Conservation (phyloP, 2,329 filamentous ascomycete species). For the Paecilomyces variotii region DNA sequence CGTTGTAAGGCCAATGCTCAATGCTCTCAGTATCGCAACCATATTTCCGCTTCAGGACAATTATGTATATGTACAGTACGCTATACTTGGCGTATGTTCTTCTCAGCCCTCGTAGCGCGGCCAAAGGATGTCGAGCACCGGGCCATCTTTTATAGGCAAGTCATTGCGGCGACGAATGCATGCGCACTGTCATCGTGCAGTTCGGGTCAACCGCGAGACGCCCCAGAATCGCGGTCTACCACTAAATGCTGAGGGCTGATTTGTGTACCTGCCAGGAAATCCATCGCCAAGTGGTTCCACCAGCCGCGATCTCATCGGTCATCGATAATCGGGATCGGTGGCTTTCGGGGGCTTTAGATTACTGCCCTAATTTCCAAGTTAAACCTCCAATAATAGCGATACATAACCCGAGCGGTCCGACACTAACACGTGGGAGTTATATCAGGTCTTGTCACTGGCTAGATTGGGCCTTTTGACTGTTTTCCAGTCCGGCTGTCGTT, state of each 20-base stretch:
- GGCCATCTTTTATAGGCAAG: not conserved
- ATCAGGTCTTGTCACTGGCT: not conserved
- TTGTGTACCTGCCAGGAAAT: not conserved
- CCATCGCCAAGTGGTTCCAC: not conserved
- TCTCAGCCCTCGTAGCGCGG: not conserved
- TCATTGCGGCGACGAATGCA: too few species aligned
- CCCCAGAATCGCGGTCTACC: not conserved
- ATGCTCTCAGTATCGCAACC: not conserved
- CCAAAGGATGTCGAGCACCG: not conserved
- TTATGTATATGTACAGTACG: not conserved
- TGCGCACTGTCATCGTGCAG: not conserved
- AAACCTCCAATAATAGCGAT: not conserved
- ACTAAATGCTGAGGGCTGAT: not conserved
- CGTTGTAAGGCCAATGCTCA: not conserved
- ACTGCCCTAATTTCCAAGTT: not conserved
- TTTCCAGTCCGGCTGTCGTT: too few species aligned
- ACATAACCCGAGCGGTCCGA: not conserved
- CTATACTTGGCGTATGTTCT: not conserved
- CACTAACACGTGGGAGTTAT: not conserved
- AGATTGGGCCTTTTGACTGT: too few species aligned
- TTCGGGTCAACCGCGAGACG: not conserved
- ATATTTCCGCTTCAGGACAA: not conserved
- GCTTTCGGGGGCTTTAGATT: not conserved
- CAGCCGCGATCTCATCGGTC: not conserved
- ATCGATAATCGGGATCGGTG: not conserved